These are phyloP conservation scores for Solanum dulcamara DNA, from an alignment of 257 asterid species.

Conservation along the genomic window DNA sequence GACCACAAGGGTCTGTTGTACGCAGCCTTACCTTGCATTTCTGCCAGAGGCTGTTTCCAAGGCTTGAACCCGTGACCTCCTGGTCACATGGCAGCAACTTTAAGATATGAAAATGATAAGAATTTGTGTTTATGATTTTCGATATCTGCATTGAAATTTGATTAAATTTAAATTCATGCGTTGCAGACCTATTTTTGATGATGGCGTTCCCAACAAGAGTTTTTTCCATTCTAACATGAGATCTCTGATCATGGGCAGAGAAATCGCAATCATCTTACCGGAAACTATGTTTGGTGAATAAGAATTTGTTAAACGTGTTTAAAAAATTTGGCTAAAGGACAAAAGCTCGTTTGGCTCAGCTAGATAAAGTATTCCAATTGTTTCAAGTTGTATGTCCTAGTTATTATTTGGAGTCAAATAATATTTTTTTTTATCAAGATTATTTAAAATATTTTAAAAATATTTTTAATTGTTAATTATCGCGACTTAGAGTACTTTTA, in stretches of 20 bases:
- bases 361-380: neutral
- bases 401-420: neutral
- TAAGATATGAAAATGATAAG: neutral
- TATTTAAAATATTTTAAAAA: neutral
- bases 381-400: neutral
- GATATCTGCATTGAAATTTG: accelerated
- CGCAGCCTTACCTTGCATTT: no score
- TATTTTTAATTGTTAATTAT: neutral
- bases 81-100: no score
- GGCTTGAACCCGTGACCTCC: no score
- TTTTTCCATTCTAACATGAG: neutral
- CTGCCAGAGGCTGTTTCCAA: no score
- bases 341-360: neutral
- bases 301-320: neutral
- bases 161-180: accelerated
- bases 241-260: neutral
- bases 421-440: no score
- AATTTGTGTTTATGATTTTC: neutral
- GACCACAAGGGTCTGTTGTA: no score
- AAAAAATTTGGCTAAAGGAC: neutral
- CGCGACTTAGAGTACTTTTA: no score
- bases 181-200: accelerated
- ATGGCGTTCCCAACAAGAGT: neutral
- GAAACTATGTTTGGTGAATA: neutral
- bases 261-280: neutral